Percentiles rank a stretch among this genome's conserved stretches.
phyloP scores from a whole-genome alignment of 345 rosid genomes.

The Citrus sinensis region DNA sequence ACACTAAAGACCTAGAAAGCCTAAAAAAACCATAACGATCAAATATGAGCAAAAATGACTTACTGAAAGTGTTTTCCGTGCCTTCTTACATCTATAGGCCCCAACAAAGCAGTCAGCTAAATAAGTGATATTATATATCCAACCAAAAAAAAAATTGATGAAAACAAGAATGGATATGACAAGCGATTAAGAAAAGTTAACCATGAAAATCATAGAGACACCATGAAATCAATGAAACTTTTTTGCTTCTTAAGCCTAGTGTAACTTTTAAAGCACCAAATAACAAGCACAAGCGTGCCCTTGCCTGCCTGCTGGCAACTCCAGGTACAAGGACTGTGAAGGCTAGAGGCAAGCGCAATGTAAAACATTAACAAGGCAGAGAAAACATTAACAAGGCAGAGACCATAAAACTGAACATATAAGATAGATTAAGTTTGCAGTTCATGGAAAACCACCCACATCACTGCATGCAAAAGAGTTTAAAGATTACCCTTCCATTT shows the following conservation, averaged over 20 bases:
- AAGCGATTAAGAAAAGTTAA: background rate
- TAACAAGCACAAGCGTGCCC: background rate
- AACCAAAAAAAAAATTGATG: background rate
- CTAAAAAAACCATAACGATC: background rate
- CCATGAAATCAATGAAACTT: background rate
- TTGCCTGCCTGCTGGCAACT: background rate
- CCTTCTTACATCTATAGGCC: background rate
- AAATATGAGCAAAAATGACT: background rate
- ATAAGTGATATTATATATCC: background rate
- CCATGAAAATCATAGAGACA: background rate
- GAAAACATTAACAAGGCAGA: background rate
- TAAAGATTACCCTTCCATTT: constrained; percentile 74
- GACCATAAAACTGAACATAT: background rate
- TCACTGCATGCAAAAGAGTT: background rate
- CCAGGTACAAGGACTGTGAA: background rate
- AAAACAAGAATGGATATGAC: background rate
- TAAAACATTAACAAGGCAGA: background rate
- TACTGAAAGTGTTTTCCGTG: background rate
- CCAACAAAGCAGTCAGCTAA: background rate
- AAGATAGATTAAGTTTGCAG: background rate
- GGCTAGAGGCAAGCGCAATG: background rate
- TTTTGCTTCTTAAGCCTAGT: background rate
- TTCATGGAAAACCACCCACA: background rate
- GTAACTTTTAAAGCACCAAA: background rate
- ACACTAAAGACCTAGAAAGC: background rate